Percentiles rank a stretch among this genome's conserved stretches.
These are phyloP conservation scores for Triglochin maritima DNA, from an alignment of 106 monocot species.

Conservation along the genomic window DNA sequence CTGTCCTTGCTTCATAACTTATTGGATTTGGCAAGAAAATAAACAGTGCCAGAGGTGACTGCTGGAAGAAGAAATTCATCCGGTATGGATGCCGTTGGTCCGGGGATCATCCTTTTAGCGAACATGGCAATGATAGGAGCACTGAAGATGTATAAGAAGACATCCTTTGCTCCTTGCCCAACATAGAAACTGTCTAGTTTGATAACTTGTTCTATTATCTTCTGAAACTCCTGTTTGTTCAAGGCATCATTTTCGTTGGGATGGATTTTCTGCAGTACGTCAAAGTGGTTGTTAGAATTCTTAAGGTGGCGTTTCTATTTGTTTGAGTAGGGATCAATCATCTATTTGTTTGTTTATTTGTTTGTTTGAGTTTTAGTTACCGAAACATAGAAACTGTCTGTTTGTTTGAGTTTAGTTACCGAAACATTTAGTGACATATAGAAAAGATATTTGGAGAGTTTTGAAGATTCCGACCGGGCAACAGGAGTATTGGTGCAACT, in stretches of 20 bases:
- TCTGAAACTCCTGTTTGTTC: constrained; percentile 23
- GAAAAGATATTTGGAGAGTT: no score
- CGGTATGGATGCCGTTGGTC: constrained; percentile 25
- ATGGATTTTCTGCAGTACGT: not conserved
- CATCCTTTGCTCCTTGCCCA: constrained; percentile 36
- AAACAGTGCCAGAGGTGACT: constrained; percentile 45
- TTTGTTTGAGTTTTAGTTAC: no score
- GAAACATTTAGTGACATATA: no score
- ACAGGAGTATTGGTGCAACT: no score
- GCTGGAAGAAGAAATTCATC: constrained; percentile 68
- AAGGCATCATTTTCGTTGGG: not conserved
- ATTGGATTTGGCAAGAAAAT: constrained; percentile 43
- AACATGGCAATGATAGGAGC: constrained; percentile 33
- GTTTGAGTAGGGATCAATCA: no score
- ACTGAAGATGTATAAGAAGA: constrained; percentile 42
- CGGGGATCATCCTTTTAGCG: constrained; percentile 48
- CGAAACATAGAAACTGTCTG: no score
- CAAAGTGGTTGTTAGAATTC: no score
- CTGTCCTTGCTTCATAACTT: constrained; percentile 16
- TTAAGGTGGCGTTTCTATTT: no score
- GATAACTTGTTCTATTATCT: constrained; percentile 24
- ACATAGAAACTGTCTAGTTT: constrained; percentile 23
- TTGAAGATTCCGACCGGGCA: no score
- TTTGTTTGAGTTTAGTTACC: no score
- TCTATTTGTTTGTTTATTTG: no score